Base-by-base conservation (phyloP, 805 yeast genomes). In the Sugiyamaella qingdaonensis region DNA sequence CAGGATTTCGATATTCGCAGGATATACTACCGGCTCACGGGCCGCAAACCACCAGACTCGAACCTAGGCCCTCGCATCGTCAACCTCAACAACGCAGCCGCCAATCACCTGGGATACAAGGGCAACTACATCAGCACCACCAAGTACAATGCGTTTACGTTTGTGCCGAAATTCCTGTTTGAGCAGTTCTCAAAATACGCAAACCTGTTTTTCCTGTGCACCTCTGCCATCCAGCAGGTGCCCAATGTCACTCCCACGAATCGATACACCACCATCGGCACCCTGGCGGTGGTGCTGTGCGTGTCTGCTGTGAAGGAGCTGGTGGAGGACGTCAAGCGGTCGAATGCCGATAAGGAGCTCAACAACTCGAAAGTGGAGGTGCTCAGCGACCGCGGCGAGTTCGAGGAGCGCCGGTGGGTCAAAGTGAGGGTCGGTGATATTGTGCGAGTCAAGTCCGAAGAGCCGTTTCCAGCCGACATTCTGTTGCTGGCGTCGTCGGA, bases 141-240 rank as follows among this genome's bases (percentile, higher is more conserved):
- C 10, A 94, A 94, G 68, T 94, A 95, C 73, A 95, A 94, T 67
- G 70, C 83, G 54, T 95, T 94, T 21, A 95, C 99, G 0, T 94
- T 94, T 63, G 58, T 94, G 47, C 99, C 99, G 19, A 95, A 95
- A 70, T 94, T 94, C 66, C 71, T 94, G 58, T 89, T 90, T 63
- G 99, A 94, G 73, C 99, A 94, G 70, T 95, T 94, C 70, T 88
- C 97, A 57, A 94, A 92, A 70, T 95, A 94, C 67, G 97, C 99
- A 10, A 94, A 94, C 66, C 74, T 94, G 68, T 94, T 94, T 72
- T 94, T 94, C 68, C 73, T 94, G 49, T 88, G 88, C 73, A 94
- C 99, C 0, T 86, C 97, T 1, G 77, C 81, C 36, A 92, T 94
- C 61, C 99, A 94, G 73, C 99, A 94, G 68, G 98, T 94, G 10